Percentiles rank a stretch among this genome's conserved stretches.
These are phyloP conservation scores for Kuraishia piskuri DNA, from an alignment of 805 yeast species.

Conservation along the genomic window DNA sequence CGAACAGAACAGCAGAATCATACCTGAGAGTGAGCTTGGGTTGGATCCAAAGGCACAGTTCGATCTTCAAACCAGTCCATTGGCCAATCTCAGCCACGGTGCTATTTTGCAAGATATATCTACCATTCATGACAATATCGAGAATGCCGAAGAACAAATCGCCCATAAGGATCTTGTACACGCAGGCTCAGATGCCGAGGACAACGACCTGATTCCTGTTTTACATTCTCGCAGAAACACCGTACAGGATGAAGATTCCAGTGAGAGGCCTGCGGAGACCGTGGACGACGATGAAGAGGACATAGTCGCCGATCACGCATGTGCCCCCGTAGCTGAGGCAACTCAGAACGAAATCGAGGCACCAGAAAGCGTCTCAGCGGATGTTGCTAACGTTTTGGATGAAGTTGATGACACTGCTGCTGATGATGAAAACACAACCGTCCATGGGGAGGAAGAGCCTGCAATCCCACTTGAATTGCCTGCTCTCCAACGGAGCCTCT, in stretches of 20 bases:
- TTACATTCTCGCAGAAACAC: background rate
- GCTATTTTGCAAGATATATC: slow-evolving; percentile 8
- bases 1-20: slow-evolving; percentile 16
- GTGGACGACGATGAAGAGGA: background rate
- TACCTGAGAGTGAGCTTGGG: slow-evolving; percentile 11
- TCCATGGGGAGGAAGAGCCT: background rate
- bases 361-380: no score
- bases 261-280: background rate
- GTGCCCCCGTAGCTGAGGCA: no score
- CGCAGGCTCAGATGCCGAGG: background rate
- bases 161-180: background rate
- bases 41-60: slow-evolving; percentile 8
- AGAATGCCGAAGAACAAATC: background rate
- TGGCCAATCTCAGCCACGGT: slow-evolving; percentile 22
- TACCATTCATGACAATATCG: background rate
- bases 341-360: no score
- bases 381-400: background rate
- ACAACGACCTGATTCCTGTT: background rate
- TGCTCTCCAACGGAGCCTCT: background rate
- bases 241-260: background rate
- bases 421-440: background rate
- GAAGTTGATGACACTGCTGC: background rate
- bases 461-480: background rate
- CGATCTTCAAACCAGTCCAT: slow-evolving; percentile 17
- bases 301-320: no score